Conservation (phyloP, 106 monocot genomes). For the Allium cepa region DNA sequence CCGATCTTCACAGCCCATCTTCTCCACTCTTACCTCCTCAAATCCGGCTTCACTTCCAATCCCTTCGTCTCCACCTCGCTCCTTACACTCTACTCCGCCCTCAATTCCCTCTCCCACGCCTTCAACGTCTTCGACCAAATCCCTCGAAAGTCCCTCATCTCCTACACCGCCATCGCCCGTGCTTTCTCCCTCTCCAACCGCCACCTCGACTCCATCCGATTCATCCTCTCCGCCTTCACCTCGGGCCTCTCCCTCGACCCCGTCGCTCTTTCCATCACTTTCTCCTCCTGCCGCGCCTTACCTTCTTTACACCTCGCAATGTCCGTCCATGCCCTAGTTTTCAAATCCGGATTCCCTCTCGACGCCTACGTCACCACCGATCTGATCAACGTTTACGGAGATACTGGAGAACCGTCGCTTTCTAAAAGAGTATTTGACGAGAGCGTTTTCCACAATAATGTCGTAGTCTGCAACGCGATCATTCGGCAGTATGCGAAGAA, state of each 20-base stretch:
- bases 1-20: constrained; percentile 3
- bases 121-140: constrained; percentile 26
- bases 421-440: constrained; percentile 12
- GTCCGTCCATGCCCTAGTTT: constrained; percentile 13
- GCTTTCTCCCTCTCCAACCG: constrained; percentile 7
- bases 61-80: constrained; percentile 21
- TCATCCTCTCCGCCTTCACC: constrained; percentile 7
- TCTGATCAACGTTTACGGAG: constrained; percentile 16
- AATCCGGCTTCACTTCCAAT: constrained; percentile 13
- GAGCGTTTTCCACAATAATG: not conserved
- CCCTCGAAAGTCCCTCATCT: constrained; percentile 21
- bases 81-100: not conserved
- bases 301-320: not conserved
- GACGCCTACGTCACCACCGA: constrained; percentile 24
- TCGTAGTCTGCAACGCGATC: constrained; percentile 13
- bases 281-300: constrained; percentile 14
- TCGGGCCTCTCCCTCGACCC: constrained; percentile 14
- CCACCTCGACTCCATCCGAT: constrained; percentile 2
- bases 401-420: not conserved
- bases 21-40: constrained; percentile 18
- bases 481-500: constrained; percentile 13
- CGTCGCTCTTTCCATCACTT: constrained; percentile 17
- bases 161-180: constrained; percentile 25
- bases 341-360: constrained; percentile 5
- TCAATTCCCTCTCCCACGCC: not conserved